Percentiles rank a stretch among this genome's conserved stretches.
phyloP scores from a whole-genome alignment of 305 asterid species.

The Rubia balearica region DNA sequence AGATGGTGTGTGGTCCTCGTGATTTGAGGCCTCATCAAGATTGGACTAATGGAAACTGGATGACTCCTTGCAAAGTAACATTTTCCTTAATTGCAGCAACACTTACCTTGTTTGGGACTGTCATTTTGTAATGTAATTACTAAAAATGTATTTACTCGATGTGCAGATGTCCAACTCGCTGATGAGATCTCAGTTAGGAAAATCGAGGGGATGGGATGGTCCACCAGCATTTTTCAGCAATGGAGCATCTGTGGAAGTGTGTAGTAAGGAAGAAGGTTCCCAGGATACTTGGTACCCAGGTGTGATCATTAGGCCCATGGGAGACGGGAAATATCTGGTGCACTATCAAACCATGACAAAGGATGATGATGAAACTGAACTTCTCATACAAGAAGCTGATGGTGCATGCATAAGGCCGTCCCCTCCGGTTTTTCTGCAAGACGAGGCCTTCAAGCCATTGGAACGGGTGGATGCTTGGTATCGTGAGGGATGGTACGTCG shows the following conservation, averaged over 20 bases:
- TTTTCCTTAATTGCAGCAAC: neutral
- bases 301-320: conserved; percentile 22
- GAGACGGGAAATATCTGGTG: conserved; percentile 37
- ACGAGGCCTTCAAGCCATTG: conserved; percentile 28
- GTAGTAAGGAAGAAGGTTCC: conserved; percentile 43
- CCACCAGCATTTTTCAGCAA: conserved; percentile 21
- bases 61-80: conserved; percentile 13
- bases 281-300: conserved; percentile 49
- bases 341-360: conserved; percentile 37
- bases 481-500: conserved; percentile 50
- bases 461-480: conserved; percentile 57
- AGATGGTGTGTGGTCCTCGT: conserved; percentile 8
- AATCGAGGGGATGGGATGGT: conserved; percentile 34
- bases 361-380: conserved; percentile 33
- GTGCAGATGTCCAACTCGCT: conserved; percentile 40
- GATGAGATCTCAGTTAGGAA: conserved; percentile 27
- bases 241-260: conserved; percentile 49
- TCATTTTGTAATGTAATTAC: too few relatives aligned
- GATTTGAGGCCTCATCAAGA: conserved; percentile 21
- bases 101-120: too few relatives aligned
- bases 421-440: conserved; percentile 29
- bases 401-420: conserved; percentile 43
- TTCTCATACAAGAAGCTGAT: conserved; percentile 37
- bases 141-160: conserved; percentile 4
- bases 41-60: conserved; percentile 22